Evolutionary conservation across 1,139 yeast species (phyloP).

Genomic region (Yamadazyma mexicana): DNA sequence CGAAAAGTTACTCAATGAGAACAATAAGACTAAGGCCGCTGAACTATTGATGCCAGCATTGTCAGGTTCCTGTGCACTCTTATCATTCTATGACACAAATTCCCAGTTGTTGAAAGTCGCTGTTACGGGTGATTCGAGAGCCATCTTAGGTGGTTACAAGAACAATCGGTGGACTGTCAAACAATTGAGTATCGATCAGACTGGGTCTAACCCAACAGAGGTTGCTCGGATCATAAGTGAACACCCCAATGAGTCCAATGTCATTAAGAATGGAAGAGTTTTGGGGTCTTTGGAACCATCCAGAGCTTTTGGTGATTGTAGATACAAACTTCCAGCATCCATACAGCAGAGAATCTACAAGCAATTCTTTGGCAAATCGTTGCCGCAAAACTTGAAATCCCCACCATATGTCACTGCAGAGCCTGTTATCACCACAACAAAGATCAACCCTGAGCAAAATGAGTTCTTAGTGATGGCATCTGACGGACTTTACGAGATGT

Average conservation of each 20-base stretch:
- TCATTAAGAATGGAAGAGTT: constrained; percentile 83
- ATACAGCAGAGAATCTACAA: constrained; percentile 74
- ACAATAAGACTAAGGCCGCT: constrained; percentile 61
- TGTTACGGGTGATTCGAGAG: constrained; percentile 95
- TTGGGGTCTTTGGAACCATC: constrained; percentile 96
- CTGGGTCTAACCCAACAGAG: constrained; percentile 89
- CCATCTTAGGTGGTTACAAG: constrained; percentile 74
- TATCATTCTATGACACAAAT: constrained; percentile 82
- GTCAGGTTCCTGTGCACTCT: constrained; percentile 90
- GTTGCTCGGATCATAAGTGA: constrained; percentile 80
- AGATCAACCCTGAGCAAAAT: constrained; percentile 67
- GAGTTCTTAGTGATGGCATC: constrained; percentile 92
- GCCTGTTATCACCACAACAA: constrained; percentile 86
- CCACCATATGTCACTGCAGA: constrained; percentile 98
- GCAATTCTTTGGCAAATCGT: constrained; percentile 79
- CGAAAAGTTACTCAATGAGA: constrained; percentile 63
- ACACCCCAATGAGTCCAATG: constrained; percentile 89
- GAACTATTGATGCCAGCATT: constrained; percentile 87
- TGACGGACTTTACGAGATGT: constrained; percentile 91
- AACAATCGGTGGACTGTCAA: constrained; percentile 83
- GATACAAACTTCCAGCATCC: constrained; percentile 76
- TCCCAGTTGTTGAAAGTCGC: constrained; percentile 80
- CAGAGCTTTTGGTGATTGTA: constrained; percentile 95
- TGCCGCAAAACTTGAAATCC: constrained; percentile 75
- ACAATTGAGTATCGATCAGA: constrained; percentile 87